Evolutionary conservation across 2,329 filamentous ascomycete genomes (phyloP).

Genomic region (Thielaviopsis ethacetica): DNA sequence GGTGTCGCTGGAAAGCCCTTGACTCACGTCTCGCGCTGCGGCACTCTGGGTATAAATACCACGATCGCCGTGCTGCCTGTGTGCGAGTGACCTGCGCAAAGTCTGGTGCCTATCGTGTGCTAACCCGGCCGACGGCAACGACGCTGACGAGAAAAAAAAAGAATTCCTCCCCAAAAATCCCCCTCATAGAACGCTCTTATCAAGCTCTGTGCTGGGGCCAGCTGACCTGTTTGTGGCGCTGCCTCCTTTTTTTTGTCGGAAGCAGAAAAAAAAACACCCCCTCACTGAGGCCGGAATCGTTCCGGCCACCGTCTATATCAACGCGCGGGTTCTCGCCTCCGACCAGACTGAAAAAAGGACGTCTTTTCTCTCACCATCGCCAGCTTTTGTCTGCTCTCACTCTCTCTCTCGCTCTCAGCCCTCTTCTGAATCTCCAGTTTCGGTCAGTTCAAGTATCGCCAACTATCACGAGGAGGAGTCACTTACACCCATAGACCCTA

Average conservation of each 20-base stretch:
- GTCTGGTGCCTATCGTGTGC: too few relatives aligned
- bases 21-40: too few relatives aligned
- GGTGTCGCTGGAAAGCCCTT: too few relatives aligned
- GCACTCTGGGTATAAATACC: too few relatives aligned
- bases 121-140: background rate
- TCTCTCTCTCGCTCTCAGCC: constrained; percentile 14
- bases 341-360: too few relatives aligned
- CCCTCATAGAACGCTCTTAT: background rate
- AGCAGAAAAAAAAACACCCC: background rate
- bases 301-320: constrained; percentile 30
- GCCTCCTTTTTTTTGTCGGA: background rate
- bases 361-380: background rate
- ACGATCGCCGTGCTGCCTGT: too few relatives aligned
- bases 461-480: background rate
- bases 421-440: constrained; percentile 5
- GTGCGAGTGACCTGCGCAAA: too few relatives aligned
- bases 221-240: background rate
- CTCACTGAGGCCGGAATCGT: constrained; percentile 10
- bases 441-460: background rate
- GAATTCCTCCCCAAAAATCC: background rate
- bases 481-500: constrained; percentile 8
- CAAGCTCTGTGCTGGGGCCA: background rate
- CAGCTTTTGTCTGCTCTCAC: constrained; percentile 8
- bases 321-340: constrained; percentile 16
- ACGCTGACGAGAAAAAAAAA: background rate